Conservation (phyloP, 192 early-diverging fungal genomes). For the Dissophora globulifera region DNA sequence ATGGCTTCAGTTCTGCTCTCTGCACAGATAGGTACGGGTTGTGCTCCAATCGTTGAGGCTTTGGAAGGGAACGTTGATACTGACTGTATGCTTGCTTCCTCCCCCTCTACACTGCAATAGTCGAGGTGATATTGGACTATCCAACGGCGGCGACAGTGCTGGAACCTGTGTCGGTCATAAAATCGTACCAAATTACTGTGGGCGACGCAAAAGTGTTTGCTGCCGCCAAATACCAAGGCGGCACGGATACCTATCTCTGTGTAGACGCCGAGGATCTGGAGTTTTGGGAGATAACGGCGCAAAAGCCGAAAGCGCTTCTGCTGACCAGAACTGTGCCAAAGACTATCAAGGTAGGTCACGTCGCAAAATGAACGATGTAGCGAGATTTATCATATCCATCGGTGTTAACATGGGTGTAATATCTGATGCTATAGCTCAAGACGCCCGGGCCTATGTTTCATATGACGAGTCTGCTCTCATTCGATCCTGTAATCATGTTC, state of each 20-base stretch:
- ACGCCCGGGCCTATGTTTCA: conserved; percentile 67
- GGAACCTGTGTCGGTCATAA: conserved; percentile 18
- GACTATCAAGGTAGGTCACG: conserved; percentile 49
- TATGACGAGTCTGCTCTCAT: conserved; percentile 60
- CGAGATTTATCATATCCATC: background rate
- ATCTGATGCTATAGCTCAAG: too few species aligned
- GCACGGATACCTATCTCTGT: conserved; percentile 57
- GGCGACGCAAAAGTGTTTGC: conserved; percentile 61
- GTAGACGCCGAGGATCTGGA: conserved; percentile 65
- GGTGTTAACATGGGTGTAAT: too few species aligned
- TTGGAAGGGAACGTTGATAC: too few species aligned
- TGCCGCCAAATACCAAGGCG: conserved; percentile 61
- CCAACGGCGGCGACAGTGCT: conserved; percentile 21
- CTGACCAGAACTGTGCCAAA: conserved; percentile 60
- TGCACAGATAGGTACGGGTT: conserved; percentile 43
- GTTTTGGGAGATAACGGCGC: conserved; percentile 54
- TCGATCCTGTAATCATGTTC: conserved; percentile 61
- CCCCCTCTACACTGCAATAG: too few species aligned
- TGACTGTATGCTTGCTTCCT: too few species aligned
- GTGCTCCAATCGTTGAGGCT: too few species aligned
- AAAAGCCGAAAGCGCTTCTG: conserved; percentile 30
- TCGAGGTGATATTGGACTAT: conserved; percentile 48
- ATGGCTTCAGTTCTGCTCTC: conserved; percentile 47
- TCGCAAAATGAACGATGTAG: background rate
- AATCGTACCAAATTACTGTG: conserved; percentile 44